Percentiles rank a stretch among this genome's conserved stretches.
These are phyloP conservation scores for Talaromyces sp. DNA, from an alignment of 2,329 filamentous ascomycete genomes.

Conservation along the genomic window DNA sequence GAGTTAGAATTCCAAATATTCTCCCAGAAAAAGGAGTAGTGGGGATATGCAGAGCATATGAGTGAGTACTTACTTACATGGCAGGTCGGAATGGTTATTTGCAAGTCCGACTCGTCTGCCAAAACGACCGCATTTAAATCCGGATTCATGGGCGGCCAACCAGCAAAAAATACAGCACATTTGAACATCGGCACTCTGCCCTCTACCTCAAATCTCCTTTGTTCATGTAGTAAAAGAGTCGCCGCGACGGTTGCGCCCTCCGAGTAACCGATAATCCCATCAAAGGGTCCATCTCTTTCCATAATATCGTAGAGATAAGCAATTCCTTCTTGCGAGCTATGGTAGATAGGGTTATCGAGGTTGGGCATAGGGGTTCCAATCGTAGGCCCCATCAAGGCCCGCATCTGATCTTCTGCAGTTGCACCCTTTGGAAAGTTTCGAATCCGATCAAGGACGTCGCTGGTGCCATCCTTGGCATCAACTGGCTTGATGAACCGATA, in stretches of 20 bases:
- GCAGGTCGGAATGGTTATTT: not conserved
- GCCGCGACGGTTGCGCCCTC: not conserved
- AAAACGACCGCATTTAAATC: not conserved
- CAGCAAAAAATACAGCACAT: not conserved
- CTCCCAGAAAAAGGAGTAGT: not conserved
- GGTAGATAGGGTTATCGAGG: not conserved
- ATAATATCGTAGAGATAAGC: not conserved
- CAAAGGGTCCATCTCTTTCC: not conserved
- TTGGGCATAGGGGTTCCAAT: not conserved
- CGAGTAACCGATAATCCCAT: not conserved
- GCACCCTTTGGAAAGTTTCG: not conserved
- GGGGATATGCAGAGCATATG: not conserved
- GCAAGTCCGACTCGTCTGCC: not conserved
- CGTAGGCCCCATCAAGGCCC: not conserved
- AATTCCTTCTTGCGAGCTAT: not conserved
- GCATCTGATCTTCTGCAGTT: not conserved
- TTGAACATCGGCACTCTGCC: not conserved
- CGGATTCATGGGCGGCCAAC: not conserved
- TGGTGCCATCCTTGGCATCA: not conserved
- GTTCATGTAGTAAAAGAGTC: not conserved
- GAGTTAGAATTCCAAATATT: not conserved
- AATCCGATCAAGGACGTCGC: not conserved
- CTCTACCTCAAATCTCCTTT: not conserved
- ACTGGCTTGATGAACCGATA: not conserved
- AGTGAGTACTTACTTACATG: not conserved